These are phyloP conservation scores for Cladophialophora psammophila DNA, from an alignment of 2,329 filamentous ascomycete species.

Conservation along the genomic window DNA sequence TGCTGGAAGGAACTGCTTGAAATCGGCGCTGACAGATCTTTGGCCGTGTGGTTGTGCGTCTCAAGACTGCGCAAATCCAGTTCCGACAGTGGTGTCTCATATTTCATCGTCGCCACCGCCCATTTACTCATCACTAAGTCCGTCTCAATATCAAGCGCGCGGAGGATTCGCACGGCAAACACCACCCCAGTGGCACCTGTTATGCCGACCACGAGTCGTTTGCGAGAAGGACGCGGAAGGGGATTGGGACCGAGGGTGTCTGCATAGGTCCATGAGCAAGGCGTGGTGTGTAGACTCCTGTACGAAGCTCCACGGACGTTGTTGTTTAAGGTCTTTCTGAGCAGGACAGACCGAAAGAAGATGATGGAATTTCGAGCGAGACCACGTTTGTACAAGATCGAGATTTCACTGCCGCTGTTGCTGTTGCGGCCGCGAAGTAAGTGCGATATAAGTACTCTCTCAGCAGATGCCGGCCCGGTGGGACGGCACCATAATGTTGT, in stretches of 20 bases:
- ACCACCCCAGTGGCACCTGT: slow-evolving; percentile 45
- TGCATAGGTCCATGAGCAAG: background rate
- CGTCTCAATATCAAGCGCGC: slow-evolving; percentile 41
- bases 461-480: background rate
- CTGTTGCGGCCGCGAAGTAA: background rate
- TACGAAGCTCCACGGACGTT: background rate
- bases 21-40: slow-evolving; percentile 41
- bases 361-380: background rate
- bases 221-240: background rate
- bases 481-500: background rate
- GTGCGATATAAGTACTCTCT: background rate
- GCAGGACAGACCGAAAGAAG: background rate
- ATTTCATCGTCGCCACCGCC: slow-evolving; percentile 41
- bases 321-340: background rate
- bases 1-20: slow-evolving; percentile 37
- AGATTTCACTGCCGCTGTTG: background rate
- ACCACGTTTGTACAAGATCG: background rate
- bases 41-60: slow-evolving; percentile 32
- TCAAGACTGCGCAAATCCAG: slow-evolving; percentile 24
- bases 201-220: slow-evolving; percentile 42
- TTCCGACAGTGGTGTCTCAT: slow-evolving; percentile 30
- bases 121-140: slow-evolving; percentile 40
- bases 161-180: slow-evolving; percentile 42
- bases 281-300: background rate
- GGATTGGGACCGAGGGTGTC: background rate